These are phyloP conservation scores for Torulaspora gathmanii DNA, from an alignment of 805 yeast genomes.

Conservation along the genomic window DNA sequence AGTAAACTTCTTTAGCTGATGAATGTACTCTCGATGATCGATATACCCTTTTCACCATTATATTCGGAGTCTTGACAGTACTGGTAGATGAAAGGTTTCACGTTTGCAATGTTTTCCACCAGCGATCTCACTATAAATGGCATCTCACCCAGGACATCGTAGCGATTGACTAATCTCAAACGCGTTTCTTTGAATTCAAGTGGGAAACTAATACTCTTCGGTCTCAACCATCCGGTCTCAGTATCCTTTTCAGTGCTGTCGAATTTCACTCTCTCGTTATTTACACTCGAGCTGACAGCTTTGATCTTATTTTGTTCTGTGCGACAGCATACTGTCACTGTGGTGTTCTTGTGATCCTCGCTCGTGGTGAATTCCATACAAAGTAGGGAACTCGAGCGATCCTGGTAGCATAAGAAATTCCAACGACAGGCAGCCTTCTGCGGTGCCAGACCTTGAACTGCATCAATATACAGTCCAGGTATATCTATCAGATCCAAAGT, in stretches of 20 bases:
- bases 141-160: constrained; percentile 84
- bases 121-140: constrained; percentile 75
- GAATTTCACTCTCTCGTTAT: constrained; percentile 46
- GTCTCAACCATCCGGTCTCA: constrained; percentile 76
- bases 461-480: constrained; percentile 69
- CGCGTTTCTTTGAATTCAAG: constrained; percentile 42
- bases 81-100: constrained; percentile 82
- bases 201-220: constrained; percentile 41
- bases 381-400: constrained; percentile 56
- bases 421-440: constrained; percentile 86
- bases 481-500: constrained; percentile 33
- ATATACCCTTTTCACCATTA: constrained; percentile 56
- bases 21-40: constrained; percentile 75
- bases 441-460: constrained; percentile 87
- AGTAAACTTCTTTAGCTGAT: constrained; percentile 35
- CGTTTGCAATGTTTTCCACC: constrained; percentile 76
- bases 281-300: constrained; percentile 45
- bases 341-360: constrained; percentile 51
- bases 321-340: constrained; percentile 36
- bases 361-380: constrained; percentile 88
- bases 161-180: constrained; percentile 66
- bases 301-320: constrained; percentile 52
- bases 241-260: constrained; percentile 42
- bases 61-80: constrained; percentile 59
- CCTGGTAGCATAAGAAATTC: constrained; percentile 81